These are phyloP conservation scores for Bryum argenteum DNA, from an alignment of 225 moss, liverwort and hornwort species.

Conservation along the genomic window DNA sequence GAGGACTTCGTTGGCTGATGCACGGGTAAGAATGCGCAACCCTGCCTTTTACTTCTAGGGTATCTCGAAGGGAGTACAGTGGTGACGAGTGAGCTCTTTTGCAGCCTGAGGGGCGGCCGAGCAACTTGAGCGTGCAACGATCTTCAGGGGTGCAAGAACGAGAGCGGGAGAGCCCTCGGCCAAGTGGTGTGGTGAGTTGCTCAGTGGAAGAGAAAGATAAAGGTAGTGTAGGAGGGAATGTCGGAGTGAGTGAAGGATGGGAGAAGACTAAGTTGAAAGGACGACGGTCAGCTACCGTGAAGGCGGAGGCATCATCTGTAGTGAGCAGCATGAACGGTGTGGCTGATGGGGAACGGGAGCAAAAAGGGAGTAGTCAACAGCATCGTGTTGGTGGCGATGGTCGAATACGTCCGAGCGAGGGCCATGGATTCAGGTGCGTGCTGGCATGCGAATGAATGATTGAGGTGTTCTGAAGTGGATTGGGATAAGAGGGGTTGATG, in stretches of 20 bases:
- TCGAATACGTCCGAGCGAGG: conserved; percentile 89
- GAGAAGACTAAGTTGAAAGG: conserved; percentile 94
- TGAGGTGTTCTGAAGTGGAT: not conserved
- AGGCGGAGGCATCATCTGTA: conserved; percentile 65
- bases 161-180: conserved; percentile 83
- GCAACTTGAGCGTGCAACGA: conserved; percentile 79
- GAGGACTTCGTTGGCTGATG: conserved; percentile 92
- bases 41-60: not conserved
- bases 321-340: conserved; percentile 58
- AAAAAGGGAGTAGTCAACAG: conserved; percentile 82
- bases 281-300: conserved; percentile 74
- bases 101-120: conserved; percentile 87
- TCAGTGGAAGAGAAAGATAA: conserved; percentile 88
- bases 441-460: not conserved
- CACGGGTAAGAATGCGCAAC: conserved; percentile 58
- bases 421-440: conserved; percentile 88
- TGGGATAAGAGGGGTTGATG: not conserved
- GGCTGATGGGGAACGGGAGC: conserved; percentile 80
- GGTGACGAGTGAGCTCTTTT: conserved; percentile 24
- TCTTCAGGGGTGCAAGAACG: conserved; percentile 77
- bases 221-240: conserved; percentile 35
- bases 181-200: conserved; percentile 70
- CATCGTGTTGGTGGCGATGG: conserved; percentile 71
- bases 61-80: not conserved
- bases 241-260: conserved; percentile 62